Evolutionary conservation across 495 filamentous ascomycete species (phyloP).

Genomic region (Margaritispora aquatica): DNA sequence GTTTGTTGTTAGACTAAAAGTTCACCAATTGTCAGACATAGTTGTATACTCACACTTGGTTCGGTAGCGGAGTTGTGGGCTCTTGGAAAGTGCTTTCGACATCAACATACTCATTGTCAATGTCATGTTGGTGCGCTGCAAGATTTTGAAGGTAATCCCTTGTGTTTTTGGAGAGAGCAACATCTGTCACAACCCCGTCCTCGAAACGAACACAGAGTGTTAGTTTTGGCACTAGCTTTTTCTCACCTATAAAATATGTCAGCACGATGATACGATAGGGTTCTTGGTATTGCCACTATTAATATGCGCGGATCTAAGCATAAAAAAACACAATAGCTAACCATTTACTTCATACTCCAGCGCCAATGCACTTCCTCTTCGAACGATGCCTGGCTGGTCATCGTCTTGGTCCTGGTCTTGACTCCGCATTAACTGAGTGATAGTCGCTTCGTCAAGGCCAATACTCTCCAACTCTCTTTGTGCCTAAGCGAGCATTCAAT

Average conservation of each 20-base stretch:
- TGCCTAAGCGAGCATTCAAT: background rate
- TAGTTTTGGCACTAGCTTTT: slow-evolving; percentile 49
- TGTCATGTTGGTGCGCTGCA: background rate
- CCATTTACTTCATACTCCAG: slow-evolving; percentile 28
- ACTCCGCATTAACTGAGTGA: slow-evolving; percentile 42
- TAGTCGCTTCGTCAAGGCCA: slow-evolving; percentile 55
- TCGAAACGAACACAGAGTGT: slow-evolving; percentile 47
- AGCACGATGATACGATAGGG: background rate
- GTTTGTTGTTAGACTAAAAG: background rate
- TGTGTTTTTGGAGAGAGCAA: slow-evolving; percentile 47
- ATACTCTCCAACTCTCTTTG: slow-evolving; percentile 46
- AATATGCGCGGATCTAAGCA: background rate
- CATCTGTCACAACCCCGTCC: slow-evolving; percentile 48
- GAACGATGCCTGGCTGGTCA: background rate
- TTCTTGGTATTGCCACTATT: background rate
- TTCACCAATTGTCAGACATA: background rate
- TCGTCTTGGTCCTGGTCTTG: slow-evolving; percentile 1
- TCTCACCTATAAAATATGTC: slow-evolving; percentile 22
- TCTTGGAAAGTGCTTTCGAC: background rate
- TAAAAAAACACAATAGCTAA: slow-evolving; percentile 4
- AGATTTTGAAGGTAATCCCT: slow-evolving; percentile 39
- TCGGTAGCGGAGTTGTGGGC: background rate
- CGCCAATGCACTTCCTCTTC: slow-evolving; percentile 10
- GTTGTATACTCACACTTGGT: background rate
- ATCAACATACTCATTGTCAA: background rate